phyloP scores from a whole-genome alignment of 2,329 filamentous ascomycete genomes.

The Aureobasidium sp. region DNA sequence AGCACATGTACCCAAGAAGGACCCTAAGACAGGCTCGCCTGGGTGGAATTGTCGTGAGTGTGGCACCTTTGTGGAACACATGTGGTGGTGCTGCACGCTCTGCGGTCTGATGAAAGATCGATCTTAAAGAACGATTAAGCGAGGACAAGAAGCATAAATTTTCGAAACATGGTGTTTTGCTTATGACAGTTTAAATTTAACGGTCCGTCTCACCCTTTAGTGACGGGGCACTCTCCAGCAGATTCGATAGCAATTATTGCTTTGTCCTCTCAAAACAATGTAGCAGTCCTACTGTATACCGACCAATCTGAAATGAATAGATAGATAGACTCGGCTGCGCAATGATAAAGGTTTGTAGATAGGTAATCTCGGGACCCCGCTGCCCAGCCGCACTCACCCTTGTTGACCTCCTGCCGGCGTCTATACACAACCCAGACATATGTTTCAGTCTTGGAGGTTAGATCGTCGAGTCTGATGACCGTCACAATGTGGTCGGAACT shows the following conservation, averaged over 20 bases:
- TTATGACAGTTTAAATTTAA: not conserved
- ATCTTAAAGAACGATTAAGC: constrained; percentile 31
- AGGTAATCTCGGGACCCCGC: not conserved
- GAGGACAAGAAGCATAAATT: not conserved
- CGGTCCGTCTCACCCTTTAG: not conserved
- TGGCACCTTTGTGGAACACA: constrained; percentile 55
- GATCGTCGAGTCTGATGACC: not conserved
- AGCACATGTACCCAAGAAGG: not conserved
- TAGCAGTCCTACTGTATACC: not conserved
- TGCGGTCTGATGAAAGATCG: constrained; percentile 53
- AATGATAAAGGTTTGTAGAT: not conserved
- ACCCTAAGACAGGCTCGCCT: constrained; percentile 24
- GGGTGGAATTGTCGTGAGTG: constrained; percentile 55
- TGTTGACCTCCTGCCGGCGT: not conserved
- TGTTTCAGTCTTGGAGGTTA: not conserved
- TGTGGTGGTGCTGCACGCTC: constrained; percentile 58
- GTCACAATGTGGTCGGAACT: not conserved
- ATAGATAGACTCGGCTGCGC: not conserved
- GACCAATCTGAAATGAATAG: too few species aligned
- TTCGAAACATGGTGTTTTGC: constrained; percentile 1
- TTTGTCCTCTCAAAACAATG: not conserved
- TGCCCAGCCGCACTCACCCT: not conserved
- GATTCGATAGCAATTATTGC: not conserved
- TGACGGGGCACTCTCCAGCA: not conserved
- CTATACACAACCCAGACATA: not conserved